These are phyloP conservation scores for Scheffersomyces stambukii DNA, from an alignment of 1,139 yeast species.

Conservation along the genomic window DNA sequence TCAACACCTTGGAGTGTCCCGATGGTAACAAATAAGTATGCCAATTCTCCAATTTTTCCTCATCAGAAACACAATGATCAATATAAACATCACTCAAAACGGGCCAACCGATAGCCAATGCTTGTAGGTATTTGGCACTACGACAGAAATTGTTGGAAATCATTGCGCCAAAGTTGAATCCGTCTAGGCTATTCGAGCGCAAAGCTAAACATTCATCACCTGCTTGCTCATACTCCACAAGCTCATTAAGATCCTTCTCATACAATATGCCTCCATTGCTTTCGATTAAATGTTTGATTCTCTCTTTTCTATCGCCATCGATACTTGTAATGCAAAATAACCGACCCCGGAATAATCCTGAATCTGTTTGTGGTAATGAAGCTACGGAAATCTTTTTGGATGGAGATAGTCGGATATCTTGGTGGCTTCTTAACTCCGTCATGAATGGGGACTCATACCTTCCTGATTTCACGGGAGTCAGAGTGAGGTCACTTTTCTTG, in stretches of 20 bases:
- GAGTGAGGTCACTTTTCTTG: slow-evolving; percentile 6
- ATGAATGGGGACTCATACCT: no score
- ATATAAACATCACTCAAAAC: slow-evolving; percentile 61
- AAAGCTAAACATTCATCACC: slow-evolving; percentile 7
- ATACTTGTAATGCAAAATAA: slow-evolving; percentile 38
- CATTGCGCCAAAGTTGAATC: slow-evolving; percentile 57
- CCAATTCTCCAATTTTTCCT: slow-evolving; percentile 33
- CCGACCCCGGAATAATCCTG: slow-evolving; percentile 17
- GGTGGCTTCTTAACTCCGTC: no score
- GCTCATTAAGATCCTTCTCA: slow-evolving; percentile 42
- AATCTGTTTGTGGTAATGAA: slow-evolving; percentile 1
- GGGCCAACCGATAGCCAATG: slow-evolving; percentile 90
- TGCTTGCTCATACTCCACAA: slow-evolving; percentile 17
- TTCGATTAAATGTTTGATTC: slow-evolving; percentile 32
- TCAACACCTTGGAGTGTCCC: slow-evolving; percentile 50
- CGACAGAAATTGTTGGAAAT: slow-evolving; percentile 56
- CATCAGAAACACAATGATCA: slow-evolving; percentile 42
- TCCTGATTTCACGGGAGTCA: slow-evolving; percentile 5
- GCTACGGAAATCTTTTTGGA: no score
- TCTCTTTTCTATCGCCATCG: slow-evolving; percentile 32
- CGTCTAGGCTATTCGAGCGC: slow-evolving; percentile 12
- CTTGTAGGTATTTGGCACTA: slow-evolving; percentile 77
- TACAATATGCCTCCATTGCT: slow-evolving; percentile 52
- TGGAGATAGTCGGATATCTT: no score
- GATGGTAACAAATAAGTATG: slow-evolving; percentile 63